Evolutionary conservation across 1,284 basidiomycete species (phyloP).

Genomic region (Gymnopus androsaceus): DNA sequence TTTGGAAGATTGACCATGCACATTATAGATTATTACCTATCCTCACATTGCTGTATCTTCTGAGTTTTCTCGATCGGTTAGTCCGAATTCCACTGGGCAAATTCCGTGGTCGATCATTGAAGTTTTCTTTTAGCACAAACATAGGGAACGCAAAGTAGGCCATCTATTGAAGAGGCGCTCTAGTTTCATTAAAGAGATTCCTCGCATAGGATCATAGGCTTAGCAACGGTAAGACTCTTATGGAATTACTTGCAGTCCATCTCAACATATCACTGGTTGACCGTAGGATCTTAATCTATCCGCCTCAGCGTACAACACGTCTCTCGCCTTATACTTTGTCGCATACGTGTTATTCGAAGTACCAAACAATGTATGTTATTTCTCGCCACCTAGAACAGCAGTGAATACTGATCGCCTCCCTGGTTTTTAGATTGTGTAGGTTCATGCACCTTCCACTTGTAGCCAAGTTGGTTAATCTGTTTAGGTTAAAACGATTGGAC

Average conservation of each 20-base stretch:
- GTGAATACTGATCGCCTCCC: slow-evolving; percentile 28
- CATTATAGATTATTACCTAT: slow-evolving; percentile 50
- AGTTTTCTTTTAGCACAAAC: slow-evolving; percentile 49
- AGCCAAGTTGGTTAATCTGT: not conserved
- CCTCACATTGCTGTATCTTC: slow-evolving; percentile 61
- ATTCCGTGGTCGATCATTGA: not conserved
- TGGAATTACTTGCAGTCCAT: not conserved
- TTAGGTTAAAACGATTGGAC: slow-evolving; percentile 52
- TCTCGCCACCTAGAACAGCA: slow-evolving; percentile 40
- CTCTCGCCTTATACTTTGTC: slow-evolving; percentile 65
- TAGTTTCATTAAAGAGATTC: slow-evolving; percentile 4
- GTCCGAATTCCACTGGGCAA: slow-evolving; percentile 11
- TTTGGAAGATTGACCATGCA: slow-evolving; percentile 1
- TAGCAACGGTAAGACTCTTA: slow-evolving; percentile 37
- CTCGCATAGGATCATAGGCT: slow-evolving; percentile 44
- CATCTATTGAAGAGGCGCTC: slow-evolving; percentile 18
- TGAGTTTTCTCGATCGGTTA: slow-evolving; percentile 70
- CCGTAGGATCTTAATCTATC: slow-evolving; percentile 53
- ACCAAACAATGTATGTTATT: slow-evolving; percentile 64
- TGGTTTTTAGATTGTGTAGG: not conserved
- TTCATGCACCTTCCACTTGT: not conserved
- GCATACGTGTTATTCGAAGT: slow-evolving; percentile 73
- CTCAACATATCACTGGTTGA: not conserved
- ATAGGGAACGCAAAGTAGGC: slow-evolving; percentile 67
- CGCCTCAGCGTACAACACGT: slow-evolving; percentile 56